Evolutionary conservation across 805 yeast species (phyloP).

Genomic region (Schizosaccharomyces osmophilus): DNA sequence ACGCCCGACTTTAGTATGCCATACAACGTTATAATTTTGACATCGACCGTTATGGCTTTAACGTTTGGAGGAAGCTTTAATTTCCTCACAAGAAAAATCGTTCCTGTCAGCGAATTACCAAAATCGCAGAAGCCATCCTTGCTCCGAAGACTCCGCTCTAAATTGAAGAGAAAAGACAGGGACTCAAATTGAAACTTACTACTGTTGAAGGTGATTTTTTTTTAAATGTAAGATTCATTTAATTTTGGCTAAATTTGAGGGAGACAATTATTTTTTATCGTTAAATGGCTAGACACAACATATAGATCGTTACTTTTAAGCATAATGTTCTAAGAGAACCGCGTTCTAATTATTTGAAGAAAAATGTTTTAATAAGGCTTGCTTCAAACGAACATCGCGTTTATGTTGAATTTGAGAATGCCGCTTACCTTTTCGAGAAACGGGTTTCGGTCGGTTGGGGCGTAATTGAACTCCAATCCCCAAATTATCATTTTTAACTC

Average conservation of each 20-base stretch:
- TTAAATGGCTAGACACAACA: background rate
- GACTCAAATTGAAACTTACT: no score
- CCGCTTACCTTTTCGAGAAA: background rate
- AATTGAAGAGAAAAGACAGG: no score
- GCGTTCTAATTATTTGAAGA: background rate
- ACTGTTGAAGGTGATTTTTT: no score
- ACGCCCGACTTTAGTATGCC: slow-evolving; percentile 99
- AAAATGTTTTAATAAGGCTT: background rate
- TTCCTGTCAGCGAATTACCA: slow-evolving; percentile 19
- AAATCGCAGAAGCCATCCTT: background rate
- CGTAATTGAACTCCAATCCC: background rate
- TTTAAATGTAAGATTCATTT: no score
- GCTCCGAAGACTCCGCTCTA: background rate
- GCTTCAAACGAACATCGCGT: background rate
- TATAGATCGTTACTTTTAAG: no score
- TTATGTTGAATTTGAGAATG: background rate
- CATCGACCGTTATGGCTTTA: slow-evolving; percentile 80
- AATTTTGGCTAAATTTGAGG: background rate
- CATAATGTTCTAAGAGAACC: background rate
- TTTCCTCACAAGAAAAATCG: slow-evolving; percentile 43
- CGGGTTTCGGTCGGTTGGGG: no score
- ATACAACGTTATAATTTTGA: slow-evolving; percentile 78
- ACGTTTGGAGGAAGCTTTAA: slow-evolving; percentile 75
- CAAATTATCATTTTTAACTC: background rate
- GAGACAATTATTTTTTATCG: background rate